These are phyloP conservation scores for Anastatica hierochuntica DNA, from an alignment of 345 rosid species.

Conservation along the genomic window DNA sequence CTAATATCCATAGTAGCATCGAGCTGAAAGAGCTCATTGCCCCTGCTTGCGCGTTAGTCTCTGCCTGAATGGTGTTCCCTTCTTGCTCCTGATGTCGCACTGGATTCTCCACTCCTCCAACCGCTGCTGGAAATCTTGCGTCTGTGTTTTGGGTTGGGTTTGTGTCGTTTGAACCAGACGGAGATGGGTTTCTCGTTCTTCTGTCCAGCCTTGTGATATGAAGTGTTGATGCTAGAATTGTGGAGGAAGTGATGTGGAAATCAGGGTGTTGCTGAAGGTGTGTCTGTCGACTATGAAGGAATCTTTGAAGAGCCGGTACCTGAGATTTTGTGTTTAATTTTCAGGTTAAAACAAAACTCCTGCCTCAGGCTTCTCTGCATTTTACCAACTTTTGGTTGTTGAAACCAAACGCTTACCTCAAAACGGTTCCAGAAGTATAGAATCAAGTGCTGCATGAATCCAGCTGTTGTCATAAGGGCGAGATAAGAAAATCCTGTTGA, in stretches of 20 bases:
- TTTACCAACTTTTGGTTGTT: neutral
- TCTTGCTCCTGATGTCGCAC: conserved; percentile 23
- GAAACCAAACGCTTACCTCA: conserved; percentile 46
- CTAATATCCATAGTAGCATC: conserved; percentile 78
- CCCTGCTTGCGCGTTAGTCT: conserved; percentile 45
- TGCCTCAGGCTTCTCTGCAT: neutral
- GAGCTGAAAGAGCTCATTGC: conserved; percentile 80
- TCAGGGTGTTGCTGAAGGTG: conserved; percentile 87
- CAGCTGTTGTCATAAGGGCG: conserved; percentile 81
- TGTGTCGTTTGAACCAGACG: conserved; percentile 33
- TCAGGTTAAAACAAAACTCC: neutral
- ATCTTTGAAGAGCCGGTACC: conserved; percentile 94
- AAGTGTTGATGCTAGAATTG: conserved; percentile 86
- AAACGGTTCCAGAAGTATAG: conserved; percentile 97
- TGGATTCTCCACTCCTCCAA: conserved; percentile 29
- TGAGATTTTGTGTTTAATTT: conserved; percentile 13
- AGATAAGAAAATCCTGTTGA: conserved; percentile 82
- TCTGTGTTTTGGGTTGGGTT: conserved; percentile 38
- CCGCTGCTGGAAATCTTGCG: conserved; percentile 31
- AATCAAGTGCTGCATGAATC: conserved; percentile 96
- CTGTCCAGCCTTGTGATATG: conserved; percentile 81
- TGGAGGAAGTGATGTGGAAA: conserved; percentile 91
- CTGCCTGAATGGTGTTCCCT: conserved; percentile 40
- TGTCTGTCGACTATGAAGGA: conserved; percentile 63
- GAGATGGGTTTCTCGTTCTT: conserved; percentile 47